Evolutionary conservation across 148 eudicot species (phyloP), one percentile per base, ranked within the genome.

Genomic region (Agrostemma githago): DNA sequence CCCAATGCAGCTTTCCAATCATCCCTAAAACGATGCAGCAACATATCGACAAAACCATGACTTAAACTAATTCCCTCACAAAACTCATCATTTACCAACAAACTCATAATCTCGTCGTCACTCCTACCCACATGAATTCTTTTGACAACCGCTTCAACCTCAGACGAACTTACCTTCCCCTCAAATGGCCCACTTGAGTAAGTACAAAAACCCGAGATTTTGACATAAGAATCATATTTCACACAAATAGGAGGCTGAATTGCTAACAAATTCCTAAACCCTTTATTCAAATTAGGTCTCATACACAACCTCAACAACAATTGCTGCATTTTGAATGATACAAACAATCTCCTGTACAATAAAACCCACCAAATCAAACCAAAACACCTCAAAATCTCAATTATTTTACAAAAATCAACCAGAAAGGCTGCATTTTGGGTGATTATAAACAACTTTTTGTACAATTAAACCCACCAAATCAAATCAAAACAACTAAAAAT

Each of bases 1-100:
- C 83, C 90, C 54, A 89, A 72, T 43, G 93, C 96, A 70, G 93
- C 82, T 72, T 88, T 91, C 97, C 98, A 94, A 70, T 94, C 98
- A 79, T 91, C 90, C 72, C 76, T 86, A 77, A 85, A 93, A 16
- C 85, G 84, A 71, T 68, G 68, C 12, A 91, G 87, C 72, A 91
- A 81, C 72, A 53, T 40, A 65, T 71, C 71, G 37, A 91, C 88
- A 65, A 89, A 78, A 66, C 62, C 67, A 74, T 84, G 84, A 68
- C 82, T 83, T 53, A 89, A 21, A 17, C 62, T 71, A 59, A 86
- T 72, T 6, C 78, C 66, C 77, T 66, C 77, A 80, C 89, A 83
- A 76, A 74, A 70, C 74, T 83, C 80, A 68, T 86, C 89, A 51
- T 67, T 75, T 64, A 74, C 51, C 64, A 93, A 87, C 12, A 84